A percentile compares a stretch with the other conserved stretches of the same genome.
These are phyloP conservation scores for Phytopythium aichiense DNA, from an alignment of 352 stramenopile genomes.

Conservation along the genomic window DNA sequence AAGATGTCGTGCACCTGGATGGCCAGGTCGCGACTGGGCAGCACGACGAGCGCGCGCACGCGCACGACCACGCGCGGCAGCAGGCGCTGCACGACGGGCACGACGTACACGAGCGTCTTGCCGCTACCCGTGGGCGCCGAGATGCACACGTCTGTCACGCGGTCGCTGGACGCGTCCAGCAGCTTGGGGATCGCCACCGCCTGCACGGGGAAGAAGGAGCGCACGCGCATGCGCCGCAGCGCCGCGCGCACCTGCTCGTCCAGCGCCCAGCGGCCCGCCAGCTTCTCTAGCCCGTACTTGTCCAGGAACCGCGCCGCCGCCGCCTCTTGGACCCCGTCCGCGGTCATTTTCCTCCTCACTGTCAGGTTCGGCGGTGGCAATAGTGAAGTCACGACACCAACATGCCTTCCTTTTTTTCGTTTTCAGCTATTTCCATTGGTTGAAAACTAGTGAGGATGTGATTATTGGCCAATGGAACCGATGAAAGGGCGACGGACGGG, in stretches of 20 bases:
- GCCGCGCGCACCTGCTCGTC: slow-evolving; percentile 37
- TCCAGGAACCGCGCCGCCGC: slow-evolving; percentile 40
- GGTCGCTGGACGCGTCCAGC: slow-evolving; percentile 77
- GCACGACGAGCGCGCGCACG: slow-evolving; percentile 93
- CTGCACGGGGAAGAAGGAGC: slow-evolving; percentile 95
- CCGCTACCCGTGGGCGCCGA: slow-evolving; percentile 95
- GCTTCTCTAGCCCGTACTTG: slow-evolving; percentile 66
- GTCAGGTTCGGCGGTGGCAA: background rate
- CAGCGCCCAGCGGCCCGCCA: slow-evolving; percentile 47
- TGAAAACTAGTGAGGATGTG: background rate
- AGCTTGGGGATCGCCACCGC: slow-evolving; percentile 92
- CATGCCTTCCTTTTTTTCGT: background rate
- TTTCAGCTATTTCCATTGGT: background rate
- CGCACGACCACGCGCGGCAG: slow-evolving; percentile 72
- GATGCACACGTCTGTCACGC: slow-evolving; percentile 94
- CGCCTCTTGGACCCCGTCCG: slow-evolving; percentile 8
- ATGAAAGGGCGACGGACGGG: background rate
- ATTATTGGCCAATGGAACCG: slow-evolving; percentile 5
- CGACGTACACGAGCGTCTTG: slow-evolving; percentile 97
- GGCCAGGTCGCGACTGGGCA: slow-evolving; percentile 96
- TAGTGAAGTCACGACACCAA: background rate
- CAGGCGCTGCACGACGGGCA: slow-evolving; percentile 94
- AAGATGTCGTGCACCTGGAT: slow-evolving; percentile 87
- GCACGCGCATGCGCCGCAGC: slow-evolving; percentile 44
- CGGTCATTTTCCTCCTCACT: slow-evolving; percentile 20